Conservation (phyloP, 331 rosid species). For the Arachis monticola region DNA sequence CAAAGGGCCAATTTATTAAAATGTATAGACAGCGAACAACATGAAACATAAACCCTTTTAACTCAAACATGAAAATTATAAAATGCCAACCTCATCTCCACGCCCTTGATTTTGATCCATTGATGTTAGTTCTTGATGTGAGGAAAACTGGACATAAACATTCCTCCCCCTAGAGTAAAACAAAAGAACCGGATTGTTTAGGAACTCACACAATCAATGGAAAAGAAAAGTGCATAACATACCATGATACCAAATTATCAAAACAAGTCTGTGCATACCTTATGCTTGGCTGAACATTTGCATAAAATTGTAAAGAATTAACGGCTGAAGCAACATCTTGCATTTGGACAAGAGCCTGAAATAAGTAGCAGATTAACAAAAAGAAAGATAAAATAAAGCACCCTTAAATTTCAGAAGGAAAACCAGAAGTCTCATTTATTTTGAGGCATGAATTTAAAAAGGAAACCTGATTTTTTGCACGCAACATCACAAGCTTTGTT, state of each 20-base stretch:
- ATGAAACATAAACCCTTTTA: constrained; percentile 11
- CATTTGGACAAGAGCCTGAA: constrained; percentile 93
- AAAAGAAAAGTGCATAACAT: not conserved
- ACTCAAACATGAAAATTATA: constrained; percentile 5
- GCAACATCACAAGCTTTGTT: constrained; percentile 98
- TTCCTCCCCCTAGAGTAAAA: constrained; percentile 75
- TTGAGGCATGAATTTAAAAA: constrained; percentile 17
- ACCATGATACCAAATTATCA: constrained; percentile 31
- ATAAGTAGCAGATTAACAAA: constrained; percentile 25
- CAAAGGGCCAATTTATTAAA: not conserved
- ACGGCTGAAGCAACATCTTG: constrained; percentile 90
- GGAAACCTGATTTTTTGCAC: constrained; percentile 96
- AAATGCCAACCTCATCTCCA: constrained; percentile 85
- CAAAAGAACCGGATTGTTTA: constrained; percentile 5
- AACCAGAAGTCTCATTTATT: not conserved
- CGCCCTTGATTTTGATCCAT: constrained; percentile 93
- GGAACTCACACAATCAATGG: constrained; percentile 4
- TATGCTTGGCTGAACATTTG: constrained; percentile 51
- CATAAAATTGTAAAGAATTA: constrained; percentile 78
- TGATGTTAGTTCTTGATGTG: constrained; percentile 90
- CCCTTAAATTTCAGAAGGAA: not conserved
- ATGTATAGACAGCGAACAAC: constrained; percentile 25
- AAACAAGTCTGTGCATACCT: constrained; percentile 37
- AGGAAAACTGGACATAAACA: constrained; percentile 92
- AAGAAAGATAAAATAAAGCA: not conserved